Evolutionary conservation across 139 green algal species (phyloP).

Genomic region (Astrephomene gubernaculifera): DNA sequence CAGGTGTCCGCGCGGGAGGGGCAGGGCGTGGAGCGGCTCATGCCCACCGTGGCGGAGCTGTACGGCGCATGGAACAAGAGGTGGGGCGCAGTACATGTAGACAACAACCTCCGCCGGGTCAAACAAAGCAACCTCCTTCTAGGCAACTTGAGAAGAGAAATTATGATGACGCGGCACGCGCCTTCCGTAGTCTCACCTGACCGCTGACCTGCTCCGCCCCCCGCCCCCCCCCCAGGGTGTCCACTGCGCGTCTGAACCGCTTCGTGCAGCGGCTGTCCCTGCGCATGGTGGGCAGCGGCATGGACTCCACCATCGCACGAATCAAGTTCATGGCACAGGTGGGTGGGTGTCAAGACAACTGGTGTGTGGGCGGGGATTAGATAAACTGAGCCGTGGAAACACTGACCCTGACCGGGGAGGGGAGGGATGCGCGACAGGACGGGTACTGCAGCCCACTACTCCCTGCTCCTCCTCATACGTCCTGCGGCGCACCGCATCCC

Average conservation of each 20-base stretch:
- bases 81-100: conserved; percentile 24
- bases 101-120: not conserved
- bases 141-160: too few species aligned
- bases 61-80: conserved; percentile 77
- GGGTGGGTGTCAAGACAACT: not conserved
- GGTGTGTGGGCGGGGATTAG: too few species aligned
- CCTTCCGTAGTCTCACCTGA: too few species aligned
- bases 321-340: conserved; percentile 80
- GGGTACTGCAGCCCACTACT: not conserved
- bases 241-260: conserved; percentile 52
- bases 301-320: conserved; percentile 44
- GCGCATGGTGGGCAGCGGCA: conserved; percentile 47
- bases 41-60: conserved; percentile 63
- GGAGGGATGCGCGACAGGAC: not conserved
- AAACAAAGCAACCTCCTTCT: not conserved
- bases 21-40: conserved; percentile 56
- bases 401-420: too few species aligned
- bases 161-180: too few species aligned
- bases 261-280: conserved; percentile 50
- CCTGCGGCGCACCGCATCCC: not conserved
- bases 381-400: too few species aligned
- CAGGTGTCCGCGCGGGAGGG: conserved; percentile 72
- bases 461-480: not conserved
- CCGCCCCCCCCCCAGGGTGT: conserved; percentile 43
- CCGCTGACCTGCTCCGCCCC: too few species aligned